These are phyloP conservation scores for Penicillium sp. DNA, from an alignment of 2,329 filamentous ascomycete species.

Conservation along the genomic window DNA sequence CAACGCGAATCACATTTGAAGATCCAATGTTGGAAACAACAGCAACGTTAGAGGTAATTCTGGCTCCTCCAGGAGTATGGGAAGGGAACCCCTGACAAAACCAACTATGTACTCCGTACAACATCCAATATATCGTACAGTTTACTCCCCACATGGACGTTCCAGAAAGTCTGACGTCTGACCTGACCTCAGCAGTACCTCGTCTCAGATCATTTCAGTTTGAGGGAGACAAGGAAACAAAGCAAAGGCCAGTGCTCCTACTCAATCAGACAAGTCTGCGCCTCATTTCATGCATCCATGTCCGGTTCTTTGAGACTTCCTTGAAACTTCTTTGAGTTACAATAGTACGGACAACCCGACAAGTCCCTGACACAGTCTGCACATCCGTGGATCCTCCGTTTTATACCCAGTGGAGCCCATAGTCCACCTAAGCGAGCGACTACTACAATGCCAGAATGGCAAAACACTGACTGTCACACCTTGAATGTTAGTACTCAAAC, in stretches of 20 bases:
- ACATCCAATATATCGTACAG: neutral
- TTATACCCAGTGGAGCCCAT: slow-evolving; percentile 1
- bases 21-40: neutral
- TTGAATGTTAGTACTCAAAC: neutral
- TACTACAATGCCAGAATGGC: neutral
- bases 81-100: neutral
- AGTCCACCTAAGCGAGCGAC: neutral
- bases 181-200: neutral
- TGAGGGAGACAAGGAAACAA: slow-evolving; percentile 1
- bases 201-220: neutral
- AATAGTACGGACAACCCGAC: neutral
- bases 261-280: neutral
- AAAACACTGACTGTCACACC: slow-evolving; percentile 2
- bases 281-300: neutral
- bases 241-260: neutral
- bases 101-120: too few relatives aligned
- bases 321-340: neutral
- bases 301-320: neutral
- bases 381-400: slow-evolving; percentile 5
- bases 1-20: neutral
- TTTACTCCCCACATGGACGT: neutral
- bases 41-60: neutral
- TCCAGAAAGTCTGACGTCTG: slow-evolving; percentile 2
- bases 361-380: neutral
- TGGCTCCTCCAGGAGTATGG: neutral